A percentile compares a stretch with the other conserved stretches of the same genome.
phyloP scores from a whole-genome alignment of 768 basidiomycete species.

The Auricularia auricula-judae region DNA sequence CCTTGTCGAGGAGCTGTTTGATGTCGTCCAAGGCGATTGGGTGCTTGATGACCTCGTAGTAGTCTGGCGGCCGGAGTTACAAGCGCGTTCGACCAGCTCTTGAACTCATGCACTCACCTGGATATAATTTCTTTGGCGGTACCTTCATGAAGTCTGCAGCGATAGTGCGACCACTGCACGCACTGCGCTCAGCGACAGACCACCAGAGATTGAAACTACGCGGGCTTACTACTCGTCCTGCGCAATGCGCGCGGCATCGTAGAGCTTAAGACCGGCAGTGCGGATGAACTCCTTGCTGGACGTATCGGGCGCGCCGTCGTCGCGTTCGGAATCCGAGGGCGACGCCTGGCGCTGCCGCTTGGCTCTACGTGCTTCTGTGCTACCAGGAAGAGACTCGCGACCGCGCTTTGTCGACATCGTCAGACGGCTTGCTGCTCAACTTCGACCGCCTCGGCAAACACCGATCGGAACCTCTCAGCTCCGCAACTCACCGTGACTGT shows the following conservation, averaged over 20 bases:
- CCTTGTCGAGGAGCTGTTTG: slow-evolving; percentile 59
- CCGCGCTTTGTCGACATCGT: too few species aligned
- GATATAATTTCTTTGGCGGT: slow-evolving; percentile 10
- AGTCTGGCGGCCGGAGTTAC: slow-evolving; percentile 40
- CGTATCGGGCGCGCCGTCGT: not conserved
- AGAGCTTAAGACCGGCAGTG: not conserved
- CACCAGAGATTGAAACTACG: not conserved
- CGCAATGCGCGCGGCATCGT: not conserved
- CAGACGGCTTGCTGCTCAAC: too few species aligned
- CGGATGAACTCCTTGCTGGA: not conserved
- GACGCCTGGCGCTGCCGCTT: not conserved
- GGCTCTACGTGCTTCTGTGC: not conserved
- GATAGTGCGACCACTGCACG: slow-evolving; percentile 5
- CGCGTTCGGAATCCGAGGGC: not conserved
- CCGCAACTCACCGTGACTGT: too few species aligned
- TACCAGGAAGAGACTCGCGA: too few species aligned
- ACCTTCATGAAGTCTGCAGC: slow-evolving; percentile 23
- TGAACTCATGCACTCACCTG: not conserved
- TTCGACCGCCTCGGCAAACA: too few species aligned
- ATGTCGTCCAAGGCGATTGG: slow-evolving; percentile 88
- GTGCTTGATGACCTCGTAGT: slow-evolving; percentile 65
- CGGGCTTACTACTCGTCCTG: not conserved
- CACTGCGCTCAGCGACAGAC: not conserved
- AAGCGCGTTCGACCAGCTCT: not conserved
- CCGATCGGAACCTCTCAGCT: too few species aligned